phyloP scores from a whole-genome alignment of 2,329 filamentous ascomycete genomes.

The Penicillium thymicola region DNA sequence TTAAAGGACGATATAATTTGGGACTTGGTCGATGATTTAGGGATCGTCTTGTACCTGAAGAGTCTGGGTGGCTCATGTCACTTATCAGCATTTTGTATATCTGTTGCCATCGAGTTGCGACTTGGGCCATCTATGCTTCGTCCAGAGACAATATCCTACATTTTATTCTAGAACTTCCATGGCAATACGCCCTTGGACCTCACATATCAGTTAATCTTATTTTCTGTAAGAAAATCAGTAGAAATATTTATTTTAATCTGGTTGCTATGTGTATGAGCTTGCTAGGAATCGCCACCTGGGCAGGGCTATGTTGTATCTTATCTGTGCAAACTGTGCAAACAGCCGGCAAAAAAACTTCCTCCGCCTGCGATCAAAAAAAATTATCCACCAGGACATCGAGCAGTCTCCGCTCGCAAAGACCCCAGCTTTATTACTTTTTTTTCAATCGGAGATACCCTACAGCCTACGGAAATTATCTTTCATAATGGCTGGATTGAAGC shows the following conservation, averaged over 20 bases:
- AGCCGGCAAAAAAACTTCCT: slow-evolving; percentile 32
- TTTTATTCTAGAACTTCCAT: neutral
- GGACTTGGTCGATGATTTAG: neutral
- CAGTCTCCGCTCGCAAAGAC: slow-evolving; percentile 19
- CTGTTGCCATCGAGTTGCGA: slow-evolving; percentile 4
- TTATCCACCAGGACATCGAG: slow-evolving; percentile 24
- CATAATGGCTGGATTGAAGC: slow-evolving; percentile 43
- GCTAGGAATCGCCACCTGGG: neutral
- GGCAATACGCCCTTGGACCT: neutral
- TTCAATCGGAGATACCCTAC: slow-evolving; percentile 5
- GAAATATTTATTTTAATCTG: neutral
- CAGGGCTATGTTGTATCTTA: slow-evolving; percentile 17
- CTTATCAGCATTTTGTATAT: slow-evolving; percentile 11
- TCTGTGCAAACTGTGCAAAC: slow-evolving; percentile 33
- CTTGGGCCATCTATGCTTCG: neutral
- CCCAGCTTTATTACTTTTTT: slow-evolving; percentile 9
- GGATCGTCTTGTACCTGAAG: neutral
- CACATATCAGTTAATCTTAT: neutral
- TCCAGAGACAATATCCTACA: neutral
- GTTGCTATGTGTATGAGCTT: neutral
- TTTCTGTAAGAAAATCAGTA: neutral
- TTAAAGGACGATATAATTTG: neutral
- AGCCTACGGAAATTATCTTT: slow-evolving; percentile 10
- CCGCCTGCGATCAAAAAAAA: slow-evolving; percentile 33
- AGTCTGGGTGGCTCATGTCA: neutral